Conservation (phyloP, 495 filamentous ascomycete species). For the Massariosphaeria phaeospora region DNA sequence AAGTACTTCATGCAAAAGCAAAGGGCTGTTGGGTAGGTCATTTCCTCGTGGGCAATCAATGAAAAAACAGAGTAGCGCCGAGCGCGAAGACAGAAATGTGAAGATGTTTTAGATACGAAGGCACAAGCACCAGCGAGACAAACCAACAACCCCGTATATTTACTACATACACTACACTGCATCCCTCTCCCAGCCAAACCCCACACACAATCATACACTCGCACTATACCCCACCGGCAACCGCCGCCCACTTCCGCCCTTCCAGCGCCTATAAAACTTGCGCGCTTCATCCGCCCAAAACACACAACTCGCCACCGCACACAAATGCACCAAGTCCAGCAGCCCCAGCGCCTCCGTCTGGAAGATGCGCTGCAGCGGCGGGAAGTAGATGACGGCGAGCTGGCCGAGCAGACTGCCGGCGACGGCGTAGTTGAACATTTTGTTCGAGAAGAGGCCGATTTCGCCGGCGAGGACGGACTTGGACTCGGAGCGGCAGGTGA, state of each 20-base stretch:
- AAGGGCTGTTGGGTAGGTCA: too few relatives aligned
- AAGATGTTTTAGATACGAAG: too few relatives aligned
- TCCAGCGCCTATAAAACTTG: conserved; percentile 55
- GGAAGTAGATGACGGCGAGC: conserved; percentile 85
- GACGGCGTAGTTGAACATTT: conserved; percentile 94
- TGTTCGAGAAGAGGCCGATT: conserved; percentile 73
- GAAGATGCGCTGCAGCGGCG: conserved; percentile 86
- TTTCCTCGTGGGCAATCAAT: too few relatives aligned
- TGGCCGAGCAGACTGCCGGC: conserved; percentile 78
- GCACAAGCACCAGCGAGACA: too few relatives aligned
- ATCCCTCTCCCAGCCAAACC: too few relatives aligned
- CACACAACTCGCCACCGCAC: conserved; percentile 74
- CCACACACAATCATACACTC: conserved; percentile 46
- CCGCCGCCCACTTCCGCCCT: conserved; percentile 33
- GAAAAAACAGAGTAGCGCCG: too few relatives aligned
- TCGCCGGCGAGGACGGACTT: conserved; percentile 87
- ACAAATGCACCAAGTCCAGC: conserved; percentile 64
- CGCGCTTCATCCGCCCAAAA: conserved; percentile 92
- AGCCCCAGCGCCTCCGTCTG: conserved; percentile 83
- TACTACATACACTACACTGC: not conserved
- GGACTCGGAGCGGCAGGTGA: conserved; percentile 84
- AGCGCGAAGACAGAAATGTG: too few relatives aligned
- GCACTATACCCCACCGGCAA: conserved; percentile 43
- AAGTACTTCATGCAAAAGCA: too few relatives aligned
- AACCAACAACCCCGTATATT: too few relatives aligned